Evolutionary conservation across 805 yeast genomes (phyloP).

Genomic region (Yarrowia keelungensis): DNA sequence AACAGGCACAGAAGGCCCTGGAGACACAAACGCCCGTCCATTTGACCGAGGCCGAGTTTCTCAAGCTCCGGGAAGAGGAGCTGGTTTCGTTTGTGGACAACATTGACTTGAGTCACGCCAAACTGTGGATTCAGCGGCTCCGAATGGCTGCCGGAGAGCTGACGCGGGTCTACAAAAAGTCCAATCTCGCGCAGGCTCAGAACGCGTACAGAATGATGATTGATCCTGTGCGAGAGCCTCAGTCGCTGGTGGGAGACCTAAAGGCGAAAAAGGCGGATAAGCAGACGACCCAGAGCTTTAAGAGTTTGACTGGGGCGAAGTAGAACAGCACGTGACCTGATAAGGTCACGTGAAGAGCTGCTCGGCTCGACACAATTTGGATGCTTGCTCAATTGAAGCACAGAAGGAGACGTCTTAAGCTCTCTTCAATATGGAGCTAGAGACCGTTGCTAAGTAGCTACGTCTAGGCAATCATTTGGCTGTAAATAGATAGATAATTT

Average conservation of each 20-base stretch:
- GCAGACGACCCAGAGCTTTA: too few relatives aligned
- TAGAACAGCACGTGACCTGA: too few relatives aligned
- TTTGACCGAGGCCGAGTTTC: background rate
- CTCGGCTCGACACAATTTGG: too few relatives aligned
- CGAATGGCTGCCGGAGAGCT: conserved; percentile 17
- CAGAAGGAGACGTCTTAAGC: too few relatives aligned
- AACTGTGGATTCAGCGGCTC: conserved; percentile 17
- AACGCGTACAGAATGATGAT: conserved; percentile 22
- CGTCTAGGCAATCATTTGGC: too few relatives aligned
- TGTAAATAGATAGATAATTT: too few relatives aligned
- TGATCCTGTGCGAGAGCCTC: conserved; percentile 12
- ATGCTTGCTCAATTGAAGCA: too few relatives aligned
- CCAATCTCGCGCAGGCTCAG: conserved; percentile 21
- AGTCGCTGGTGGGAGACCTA: conserved; percentile 12
- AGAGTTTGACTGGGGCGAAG: too few relatives aligned
- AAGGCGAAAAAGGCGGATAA: background rate
- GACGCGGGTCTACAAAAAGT: background rate
- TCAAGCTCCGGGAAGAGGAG: background rate
- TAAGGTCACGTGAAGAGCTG: too few relatives aligned
- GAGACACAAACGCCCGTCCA: background rate
- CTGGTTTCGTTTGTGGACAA: background rate
- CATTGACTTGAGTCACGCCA: background rate
- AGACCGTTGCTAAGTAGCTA: too few relatives aligned
- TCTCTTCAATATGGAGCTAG: too few relatives aligned
- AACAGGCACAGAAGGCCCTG: background rate